Evolutionary conservation across 495 filamentous ascomycete species (phyloP).

Genomic region (Penicillium egyptiacum): DNA sequence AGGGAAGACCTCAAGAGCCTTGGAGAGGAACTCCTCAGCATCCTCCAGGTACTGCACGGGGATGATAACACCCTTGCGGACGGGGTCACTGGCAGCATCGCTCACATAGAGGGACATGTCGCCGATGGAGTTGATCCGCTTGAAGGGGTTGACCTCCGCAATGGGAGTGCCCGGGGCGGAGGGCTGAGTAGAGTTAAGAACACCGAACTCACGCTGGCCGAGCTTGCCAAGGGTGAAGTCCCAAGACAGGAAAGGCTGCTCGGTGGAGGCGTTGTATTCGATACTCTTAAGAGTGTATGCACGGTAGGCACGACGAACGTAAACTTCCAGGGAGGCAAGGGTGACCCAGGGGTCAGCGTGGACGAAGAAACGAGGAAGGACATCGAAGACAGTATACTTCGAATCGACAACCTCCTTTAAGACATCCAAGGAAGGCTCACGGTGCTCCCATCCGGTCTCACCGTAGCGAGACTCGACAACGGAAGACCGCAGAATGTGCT

Average conservation of each 20-base stretch:
- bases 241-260: slow-evolving; percentile 86
- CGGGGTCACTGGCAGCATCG: slow-evolving; percentile 66
- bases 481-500: slow-evolving; percentile 94
- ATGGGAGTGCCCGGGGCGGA: slow-evolving; percentile 86
- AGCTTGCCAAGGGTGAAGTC: slow-evolving; percentile 93
- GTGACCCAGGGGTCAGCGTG: slow-evolving; percentile 95
- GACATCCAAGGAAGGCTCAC: slow-evolving; percentile 80
- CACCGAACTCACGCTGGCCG: slow-evolving; percentile 83
- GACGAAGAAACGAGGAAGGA: slow-evolving; percentile 89
- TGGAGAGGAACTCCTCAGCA: slow-evolving; percentile 76
- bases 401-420: slow-evolving; percentile 98
- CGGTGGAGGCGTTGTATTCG: slow-evolving; percentile 76
- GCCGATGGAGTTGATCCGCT: slow-evolving; percentile 88
- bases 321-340: slow-evolving; percentile 90
- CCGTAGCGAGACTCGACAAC: slow-evolving; percentile 97
- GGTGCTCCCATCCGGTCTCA: slow-evolving; percentile 95
- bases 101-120: slow-evolving; percentile 78
- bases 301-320: slow-evolving; percentile 93
- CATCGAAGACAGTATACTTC: slow-evolving; percentile 97
- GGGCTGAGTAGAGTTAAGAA: slow-evolving; percentile 69
- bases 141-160: slow-evolving; percentile 60
- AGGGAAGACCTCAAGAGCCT: slow-evolving; percentile 82
- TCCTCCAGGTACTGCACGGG: slow-evolving; percentile 93
- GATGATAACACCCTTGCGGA: slow-evolving; percentile 91
- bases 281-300: slow-evolving; percentile 87